Conservation (phyloP, 495 filamentous ascomycete species). For the Cercophora newfieldiana region DNA sequence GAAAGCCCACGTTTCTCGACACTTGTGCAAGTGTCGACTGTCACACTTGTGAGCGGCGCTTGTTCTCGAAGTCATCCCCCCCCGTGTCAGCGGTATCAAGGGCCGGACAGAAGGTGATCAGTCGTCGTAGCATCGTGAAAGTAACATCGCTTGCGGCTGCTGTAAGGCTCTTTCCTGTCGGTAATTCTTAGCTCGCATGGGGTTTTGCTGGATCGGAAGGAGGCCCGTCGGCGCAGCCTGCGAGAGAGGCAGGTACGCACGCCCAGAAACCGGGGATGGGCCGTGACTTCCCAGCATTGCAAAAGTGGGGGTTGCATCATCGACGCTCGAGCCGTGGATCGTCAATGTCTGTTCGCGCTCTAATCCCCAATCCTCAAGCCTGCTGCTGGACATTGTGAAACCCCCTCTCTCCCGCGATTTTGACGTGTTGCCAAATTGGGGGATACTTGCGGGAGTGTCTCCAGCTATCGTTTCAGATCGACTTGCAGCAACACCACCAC, state of each 20-base stretch:
- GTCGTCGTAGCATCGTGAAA: not conserved
- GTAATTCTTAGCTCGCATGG: not conserved
- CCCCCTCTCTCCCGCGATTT: constrained; percentile 11
- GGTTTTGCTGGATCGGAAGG: not conserved
- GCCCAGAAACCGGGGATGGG: constrained; percentile 4
- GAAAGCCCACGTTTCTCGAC: not conserved
- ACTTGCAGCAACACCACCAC: not conserved
- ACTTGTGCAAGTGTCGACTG: not conserved
- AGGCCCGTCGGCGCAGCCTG: not conserved
- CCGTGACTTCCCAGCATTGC: not conserved
- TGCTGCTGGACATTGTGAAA: constrained; percentile 25
- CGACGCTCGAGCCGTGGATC: constrained; percentile 30
- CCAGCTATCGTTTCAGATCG: constrained; percentile 8
- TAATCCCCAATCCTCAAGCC: constrained; percentile 7
- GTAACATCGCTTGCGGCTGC: not conserved
- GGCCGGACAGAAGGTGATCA: not conserved
- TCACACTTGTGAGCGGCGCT: not conserved
- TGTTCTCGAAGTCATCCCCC: not conserved
- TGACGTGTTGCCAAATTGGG: not conserved
- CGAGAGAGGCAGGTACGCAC: not conserved
- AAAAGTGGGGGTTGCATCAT: constrained; percentile 21
- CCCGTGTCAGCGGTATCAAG: not conserved
- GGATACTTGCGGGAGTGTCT: not conserved
- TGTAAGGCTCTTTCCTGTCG: constrained; percentile 4
- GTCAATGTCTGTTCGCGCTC: constrained; percentile 1